These are phyloP conservation scores for Dictyostelium firmibasis DNA, from an alignment of 78 protist genomes.

Conservation along the genomic window DNA sequence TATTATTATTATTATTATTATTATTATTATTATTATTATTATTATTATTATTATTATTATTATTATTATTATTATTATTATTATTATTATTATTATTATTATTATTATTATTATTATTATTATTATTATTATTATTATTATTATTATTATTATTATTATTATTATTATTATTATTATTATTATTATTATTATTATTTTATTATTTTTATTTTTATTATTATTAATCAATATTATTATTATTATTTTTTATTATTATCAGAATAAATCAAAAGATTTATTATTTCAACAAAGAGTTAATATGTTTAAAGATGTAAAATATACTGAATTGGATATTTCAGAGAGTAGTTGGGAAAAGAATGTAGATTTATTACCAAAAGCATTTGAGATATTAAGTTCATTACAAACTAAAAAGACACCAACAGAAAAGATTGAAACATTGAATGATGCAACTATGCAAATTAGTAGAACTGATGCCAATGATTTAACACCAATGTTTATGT, in stretches of 20 bases:
- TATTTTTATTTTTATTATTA: too few relatives aligned
- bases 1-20: too few relatives aligned
- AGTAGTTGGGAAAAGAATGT: constrained; percentile 49
- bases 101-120: too few relatives aligned
- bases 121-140: too few relatives aligned
- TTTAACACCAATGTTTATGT: constrained; percentile 78
- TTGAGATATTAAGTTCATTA: constrained; percentile 14
- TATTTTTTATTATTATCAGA: too few relatives aligned
- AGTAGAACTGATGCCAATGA: constrained; percentile 59
- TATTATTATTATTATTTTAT: too few relatives aligned
- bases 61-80: too few relatives aligned
- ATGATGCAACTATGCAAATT: constrained; percentile 65
- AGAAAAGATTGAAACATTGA: constrained; percentile 25
- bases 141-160: too few relatives aligned
- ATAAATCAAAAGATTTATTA: constrained; percentile 44
- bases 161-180: too few relatives aligned
- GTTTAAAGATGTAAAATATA: constrained; percentile 4
- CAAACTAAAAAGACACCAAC: constrained; percentile 40
- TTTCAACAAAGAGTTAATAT: constrained; percentile 44
- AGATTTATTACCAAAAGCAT: constrained; percentile 39
- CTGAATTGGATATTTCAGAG: constrained; percentile 54
- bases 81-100: too few relatives aligned
- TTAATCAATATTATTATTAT: background rate
- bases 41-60: too few relatives aligned
- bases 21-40: too few relatives aligned